Conservation (phyloP, 192 early-diverging fungal genomes). For the Globomyces pollinis-pini region DNA sequence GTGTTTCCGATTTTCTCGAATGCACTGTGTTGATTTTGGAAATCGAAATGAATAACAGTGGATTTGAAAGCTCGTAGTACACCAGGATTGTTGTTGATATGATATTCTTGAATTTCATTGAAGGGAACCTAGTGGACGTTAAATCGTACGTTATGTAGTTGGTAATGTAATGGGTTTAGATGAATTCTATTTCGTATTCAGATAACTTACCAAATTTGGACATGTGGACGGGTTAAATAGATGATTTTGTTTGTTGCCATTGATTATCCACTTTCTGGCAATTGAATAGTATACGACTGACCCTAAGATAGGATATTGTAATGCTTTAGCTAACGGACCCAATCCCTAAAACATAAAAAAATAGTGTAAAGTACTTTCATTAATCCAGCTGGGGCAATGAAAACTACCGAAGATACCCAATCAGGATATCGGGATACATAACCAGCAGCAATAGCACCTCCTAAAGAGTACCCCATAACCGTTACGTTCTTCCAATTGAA, state of each 20-base stretch:
- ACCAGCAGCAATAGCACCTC: slow-evolving; percentile 39
- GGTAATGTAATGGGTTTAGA: too few relatives aligned
- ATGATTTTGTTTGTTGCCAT: too few relatives aligned
- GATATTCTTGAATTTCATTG: neutral
- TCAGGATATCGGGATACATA: slow-evolving; percentile 35
- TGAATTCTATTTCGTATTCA: too few relatives aligned
- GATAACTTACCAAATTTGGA: too few relatives aligned
- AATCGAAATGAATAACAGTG: slow-evolving; percentile 4
- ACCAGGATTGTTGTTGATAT: slow-evolving; percentile 6
- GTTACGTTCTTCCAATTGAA: slow-evolving; percentile 33
- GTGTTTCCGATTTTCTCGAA: neutral
- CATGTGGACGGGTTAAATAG: too few relatives aligned
- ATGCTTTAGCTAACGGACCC: too few relatives aligned
- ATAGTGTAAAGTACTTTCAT: slow-evolving; percentile 14
- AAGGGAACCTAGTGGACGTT: neutral
- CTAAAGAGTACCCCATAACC: slow-evolving; percentile 33
- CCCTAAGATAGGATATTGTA: too few relatives aligned
- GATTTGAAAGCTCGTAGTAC: slow-evolving; percentile 3
- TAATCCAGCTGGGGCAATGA: slow-evolving; percentile 41
- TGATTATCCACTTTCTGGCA: too few relatives aligned
- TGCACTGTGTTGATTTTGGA: neutral
- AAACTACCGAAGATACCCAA: slow-evolving; percentile 28
- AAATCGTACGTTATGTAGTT: too few relatives aligned
- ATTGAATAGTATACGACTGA: too few relatives aligned
- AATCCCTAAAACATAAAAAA: too few relatives aligned